phyloP scores from a whole-genome alignment of 2,329 filamentous ascomycete species.

The Paracamarosporium sp. region DNA sequence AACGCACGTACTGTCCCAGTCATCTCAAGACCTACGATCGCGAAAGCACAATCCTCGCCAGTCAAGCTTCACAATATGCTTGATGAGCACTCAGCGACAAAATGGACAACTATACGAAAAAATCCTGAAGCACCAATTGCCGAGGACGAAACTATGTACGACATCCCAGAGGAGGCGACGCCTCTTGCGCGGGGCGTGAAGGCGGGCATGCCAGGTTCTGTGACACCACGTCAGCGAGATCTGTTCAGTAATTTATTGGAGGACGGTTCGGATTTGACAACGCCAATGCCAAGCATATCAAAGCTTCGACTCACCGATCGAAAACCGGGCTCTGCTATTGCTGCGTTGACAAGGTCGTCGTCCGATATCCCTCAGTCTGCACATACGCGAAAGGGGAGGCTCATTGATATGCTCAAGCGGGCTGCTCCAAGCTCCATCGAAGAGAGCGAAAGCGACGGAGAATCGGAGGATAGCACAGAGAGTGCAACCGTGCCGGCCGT shows the following conservation, averaged over 20 bases:
- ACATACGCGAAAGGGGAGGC: slow-evolving; percentile 31
- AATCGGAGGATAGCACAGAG: slow-evolving; percentile 16
- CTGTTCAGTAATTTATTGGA: slow-evolving; percentile 42
- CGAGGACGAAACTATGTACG: slow-evolving; percentile 46
- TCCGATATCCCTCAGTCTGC: slow-evolving; percentile 39
- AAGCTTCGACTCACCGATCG: slow-evolving; percentile 37
- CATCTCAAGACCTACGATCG: slow-evolving; percentile 18
- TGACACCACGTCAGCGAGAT: slow-evolving; percentile 45
- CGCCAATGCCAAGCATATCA: slow-evolving; percentile 41
- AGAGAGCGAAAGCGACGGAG: slow-evolving; percentile 32
- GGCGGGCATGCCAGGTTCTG: slow-evolving; percentile 28
- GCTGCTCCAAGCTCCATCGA: slow-evolving; percentile 29
- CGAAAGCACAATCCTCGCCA: slow-evolving; percentile 42
- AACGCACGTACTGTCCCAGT: slow-evolving; percentile 30
- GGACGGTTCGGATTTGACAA: slow-evolving; percentile 31
- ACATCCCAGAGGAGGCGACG: slow-evolving; percentile 31
- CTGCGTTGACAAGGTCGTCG: slow-evolving; percentile 35
- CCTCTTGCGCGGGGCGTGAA: slow-evolving; percentile 25
- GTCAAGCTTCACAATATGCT: slow-evolving; percentile 42
- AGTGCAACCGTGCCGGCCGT: slow-evolving; percentile 1
- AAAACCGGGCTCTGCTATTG: slow-evolving; percentile 25
- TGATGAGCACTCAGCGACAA: slow-evolving; percentile 22
- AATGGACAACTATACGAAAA: slow-evolving; percentile 22
- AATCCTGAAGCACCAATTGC: slow-evolving; percentile 17
- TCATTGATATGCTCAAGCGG: slow-evolving; percentile 41